phyloP scores from a whole-genome alignment of 768 basidiomycete species.

The Leccinellum luteum region DNA sequence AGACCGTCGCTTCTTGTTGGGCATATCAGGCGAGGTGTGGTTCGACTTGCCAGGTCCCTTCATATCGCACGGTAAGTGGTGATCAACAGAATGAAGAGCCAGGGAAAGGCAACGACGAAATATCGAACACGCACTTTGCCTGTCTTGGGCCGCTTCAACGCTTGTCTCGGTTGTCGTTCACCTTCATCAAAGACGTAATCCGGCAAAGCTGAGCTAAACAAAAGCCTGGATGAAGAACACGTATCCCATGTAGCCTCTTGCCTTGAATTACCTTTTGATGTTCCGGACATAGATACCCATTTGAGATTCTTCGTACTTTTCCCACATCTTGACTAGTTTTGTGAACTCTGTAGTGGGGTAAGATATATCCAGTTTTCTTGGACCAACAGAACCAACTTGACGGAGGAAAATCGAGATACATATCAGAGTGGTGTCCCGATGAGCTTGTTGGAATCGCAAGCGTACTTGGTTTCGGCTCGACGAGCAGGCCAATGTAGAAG shows the following conservation, averaged over 20 bases:
- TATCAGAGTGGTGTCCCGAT: conserved; percentile 17
- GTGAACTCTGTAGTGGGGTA: conserved; percentile 96
- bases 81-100: conserved; percentile 13
- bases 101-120: conserved; percentile 11
- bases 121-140: conserved; percentile 44
- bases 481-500: conserved; percentile 93
- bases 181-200: conserved; percentile 81
- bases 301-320: conserved; percentile 83
- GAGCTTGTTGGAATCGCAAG: conserved; percentile 22
- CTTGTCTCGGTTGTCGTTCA: conserved; percentile 69
- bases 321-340: conserved; percentile 93
- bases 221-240: conserved; percentile 23
- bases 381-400: conserved; percentile 72
- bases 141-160: conserved; percentile 72
- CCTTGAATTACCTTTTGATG: conserved; percentile 71
- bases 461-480: conserved; percentile 89
- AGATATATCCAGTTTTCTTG: conserved; percentile 89
- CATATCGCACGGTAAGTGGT: conserved; percentile 32
- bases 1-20: conserved; percentile 82
- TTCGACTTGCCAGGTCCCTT: conserved; percentile 63
- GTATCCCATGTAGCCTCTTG: conserved; percentile 2
- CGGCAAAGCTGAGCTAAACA: conserved; percentile 63
- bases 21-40: conserved; percentile 63
- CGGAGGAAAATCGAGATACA: conserved; percentile 7
- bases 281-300: conserved; percentile 96